A percentile compares a stretch with the other conserved stretches of the same genome.
These are phyloP conservation scores for Emericellopsis cladophorae DNA, from an alignment of 2,329 filamentous ascomycete genomes.

Conservation along the genomic window DNA sequence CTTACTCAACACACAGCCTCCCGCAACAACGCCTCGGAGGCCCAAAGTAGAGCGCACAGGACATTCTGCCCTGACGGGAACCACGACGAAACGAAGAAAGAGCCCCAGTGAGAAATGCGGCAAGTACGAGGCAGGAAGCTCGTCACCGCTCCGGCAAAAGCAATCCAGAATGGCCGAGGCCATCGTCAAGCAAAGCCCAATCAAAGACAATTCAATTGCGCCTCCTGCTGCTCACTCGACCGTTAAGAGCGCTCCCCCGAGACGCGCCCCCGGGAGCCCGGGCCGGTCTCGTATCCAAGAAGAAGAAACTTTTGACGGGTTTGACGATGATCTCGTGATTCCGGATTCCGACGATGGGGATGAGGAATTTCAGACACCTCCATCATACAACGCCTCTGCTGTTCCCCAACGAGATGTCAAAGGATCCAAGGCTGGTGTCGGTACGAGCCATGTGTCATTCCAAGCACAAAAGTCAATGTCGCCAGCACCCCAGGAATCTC, in stretches of 20 bases:
- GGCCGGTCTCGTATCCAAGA: not conserved
- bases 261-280: not conserved
- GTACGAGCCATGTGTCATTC: too few relatives aligned
- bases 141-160: not conserved
- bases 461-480: too few relatives aligned
- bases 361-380: slow-evolving; percentile 36
- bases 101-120: not conserved
- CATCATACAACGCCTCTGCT: slow-evolving; percentile 18
- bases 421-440: not conserved
- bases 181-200: not conserved
- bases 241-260: not conserved
- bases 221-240: too few relatives aligned
- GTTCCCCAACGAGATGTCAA: not conserved
- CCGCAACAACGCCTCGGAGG: slow-evolving; percentile 18
- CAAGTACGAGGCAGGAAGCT: not conserved
- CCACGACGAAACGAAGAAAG: not conserved
- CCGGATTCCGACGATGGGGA: slow-evolving; percentile 40
- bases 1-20: slow-evolving; percentile 26
- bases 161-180: not conserved
- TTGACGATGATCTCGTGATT: slow-evolving; percentile 25
- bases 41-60: not conserved
- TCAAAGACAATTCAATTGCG: too few relatives aligned
- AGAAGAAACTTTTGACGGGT: slow-evolving; percentile 1
- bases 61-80: not conserved
- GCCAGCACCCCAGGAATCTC: too few relatives aligned